phyloP scores from a whole-genome alignment of 495 filamentous ascomycete species.

The Gamarada debralockiae region DNA sequence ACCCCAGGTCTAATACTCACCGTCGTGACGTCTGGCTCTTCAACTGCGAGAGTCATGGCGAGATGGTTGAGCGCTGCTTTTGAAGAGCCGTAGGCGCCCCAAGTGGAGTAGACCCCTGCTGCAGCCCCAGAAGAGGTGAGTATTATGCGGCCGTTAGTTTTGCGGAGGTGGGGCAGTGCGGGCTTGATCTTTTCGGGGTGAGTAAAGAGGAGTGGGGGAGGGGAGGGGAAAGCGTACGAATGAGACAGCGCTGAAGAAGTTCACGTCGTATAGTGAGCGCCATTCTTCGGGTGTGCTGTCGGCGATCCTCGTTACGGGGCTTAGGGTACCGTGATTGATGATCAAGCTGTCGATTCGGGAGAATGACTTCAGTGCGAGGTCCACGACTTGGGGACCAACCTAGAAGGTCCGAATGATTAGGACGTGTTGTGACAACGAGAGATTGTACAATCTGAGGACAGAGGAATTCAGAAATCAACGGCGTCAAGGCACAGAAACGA shows the following conservation, averaged over 20 bases:
- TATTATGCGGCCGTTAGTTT: slow-evolving; percentile 63
- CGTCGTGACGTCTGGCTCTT: slow-evolving; percentile 73
- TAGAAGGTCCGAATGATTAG: too few relatives aligned
- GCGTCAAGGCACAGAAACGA: too few relatives aligned
- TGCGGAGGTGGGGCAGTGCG: slow-evolving; percentile 66
- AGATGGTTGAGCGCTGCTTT: slow-evolving; percentile 92
- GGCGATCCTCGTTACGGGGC: slow-evolving; percentile 69
- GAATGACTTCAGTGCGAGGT: slow-evolving; percentile 60
- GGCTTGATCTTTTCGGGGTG: slow-evolving; percentile 58
- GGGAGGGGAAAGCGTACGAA: slow-evolving; percentile 52
- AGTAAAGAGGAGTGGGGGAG: not conserved
- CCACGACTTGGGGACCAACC: slow-evolving; percentile 58
- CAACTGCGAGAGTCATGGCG: slow-evolving; percentile 62
- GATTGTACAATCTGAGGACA: too few relatives aligned
- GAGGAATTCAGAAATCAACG: too few relatives aligned
- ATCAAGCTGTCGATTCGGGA: slow-evolving; percentile 77
- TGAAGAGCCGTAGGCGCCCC: slow-evolving; percentile 76
- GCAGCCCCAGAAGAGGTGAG: slow-evolving; percentile 78
- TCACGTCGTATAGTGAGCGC: slow-evolving; percentile 73
- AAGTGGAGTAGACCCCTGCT: slow-evolving; percentile 60
- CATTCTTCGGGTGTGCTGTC: slow-evolving; percentile 65
- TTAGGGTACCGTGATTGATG: slow-evolving; percentile 81
- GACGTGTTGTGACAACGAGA: too few relatives aligned
- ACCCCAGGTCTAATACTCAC: slow-evolving; percentile 77
- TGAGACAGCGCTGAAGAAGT: slow-evolving; percentile 75